Evolutionary conservation across 257 asterid species (phyloP), one percentile per base, ranked within the genome.

Genomic region (Fraxinus americana): DNA sequence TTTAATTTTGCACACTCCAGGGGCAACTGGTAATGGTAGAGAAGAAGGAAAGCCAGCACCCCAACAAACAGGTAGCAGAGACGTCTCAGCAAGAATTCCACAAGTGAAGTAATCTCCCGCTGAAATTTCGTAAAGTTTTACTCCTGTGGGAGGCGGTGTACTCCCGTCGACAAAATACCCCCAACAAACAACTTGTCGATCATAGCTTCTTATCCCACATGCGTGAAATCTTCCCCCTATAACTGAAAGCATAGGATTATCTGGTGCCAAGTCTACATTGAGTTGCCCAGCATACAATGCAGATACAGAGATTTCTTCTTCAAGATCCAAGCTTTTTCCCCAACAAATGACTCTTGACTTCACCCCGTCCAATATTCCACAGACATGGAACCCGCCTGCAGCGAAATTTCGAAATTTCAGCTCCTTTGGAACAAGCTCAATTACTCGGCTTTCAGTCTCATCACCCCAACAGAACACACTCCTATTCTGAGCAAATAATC

Each of bases 401-500:
- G 96, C 92, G 69, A 94, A 90, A 78, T 85, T 91, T 73, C 78
- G 71, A 75, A 94, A 94, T 80, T 74, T 86, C 78, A 82, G 27
- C 43, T 76, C 87, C 19, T 73, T 87, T 0, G 98, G 98, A 7
- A 90, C 84, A 50, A 86, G 67, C 4, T 82, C 90, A 59, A 89
- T 87, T 34, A 92, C 92, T 65, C 87, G 87, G 74, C 92, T 90
- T 21, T 93, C 89, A 8, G 84, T 87, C 74, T 91, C 90, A 74
- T 94, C 98, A 3, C 98, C 98, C 98, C 98, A 94, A 78, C 98
- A 94, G 67, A 89, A 85, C 65, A 91, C 97, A 41, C 94, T 91
- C 82, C 91, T 78, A 39, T 92, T 94, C 75, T 88, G 93, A 2
- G 96, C 86, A 86, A 91, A 90, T 80, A 94, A 54, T 0, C 90